A percentile compares a stretch with the other conserved stretches of the same genome.
Evolutionary conservation across 257 asterid genomes (phyloP).

Genomic region (Mitragyna speciosa): DNA sequence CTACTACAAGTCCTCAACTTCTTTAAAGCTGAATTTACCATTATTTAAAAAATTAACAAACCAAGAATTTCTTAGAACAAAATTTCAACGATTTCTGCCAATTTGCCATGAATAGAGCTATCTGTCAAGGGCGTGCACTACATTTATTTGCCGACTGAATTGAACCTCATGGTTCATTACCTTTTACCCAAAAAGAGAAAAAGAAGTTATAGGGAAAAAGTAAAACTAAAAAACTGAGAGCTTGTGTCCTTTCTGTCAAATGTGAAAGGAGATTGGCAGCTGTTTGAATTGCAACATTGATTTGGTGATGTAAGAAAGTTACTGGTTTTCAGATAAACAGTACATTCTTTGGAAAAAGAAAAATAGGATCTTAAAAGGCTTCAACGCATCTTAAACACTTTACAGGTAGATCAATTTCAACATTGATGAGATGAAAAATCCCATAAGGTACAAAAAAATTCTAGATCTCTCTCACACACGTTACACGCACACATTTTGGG

Average conservation of each 20-base stretch:
- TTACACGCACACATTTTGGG: too few relatives aligned
- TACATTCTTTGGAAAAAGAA: background rate
- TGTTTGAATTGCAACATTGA: background rate
- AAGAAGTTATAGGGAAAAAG: background rate
- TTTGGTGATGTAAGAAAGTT: background rate
- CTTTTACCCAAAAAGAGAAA: background rate
- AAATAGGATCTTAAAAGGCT: background rate
- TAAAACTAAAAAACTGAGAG: background rate
- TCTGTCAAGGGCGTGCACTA: background rate
- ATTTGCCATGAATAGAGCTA: background rate
- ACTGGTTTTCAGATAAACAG: background rate
- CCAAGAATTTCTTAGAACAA: background rate
- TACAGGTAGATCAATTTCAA: background rate
- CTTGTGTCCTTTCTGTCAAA: background rate
- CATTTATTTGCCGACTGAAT: background rate
- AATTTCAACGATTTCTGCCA: background rate
- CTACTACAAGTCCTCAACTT: background rate
- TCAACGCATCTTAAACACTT: background rate
- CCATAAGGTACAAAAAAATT: too few relatives aligned
- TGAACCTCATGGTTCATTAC: background rate
- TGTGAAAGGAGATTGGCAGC: background rate
- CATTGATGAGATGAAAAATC: too few relatives aligned
- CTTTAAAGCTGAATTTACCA: background rate
- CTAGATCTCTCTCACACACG: too few relatives aligned
- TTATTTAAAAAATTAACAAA: background rate